Evolutionary conservation across 805 yeast species (phyloP).

Genomic region (Candida succiphila): DNA sequence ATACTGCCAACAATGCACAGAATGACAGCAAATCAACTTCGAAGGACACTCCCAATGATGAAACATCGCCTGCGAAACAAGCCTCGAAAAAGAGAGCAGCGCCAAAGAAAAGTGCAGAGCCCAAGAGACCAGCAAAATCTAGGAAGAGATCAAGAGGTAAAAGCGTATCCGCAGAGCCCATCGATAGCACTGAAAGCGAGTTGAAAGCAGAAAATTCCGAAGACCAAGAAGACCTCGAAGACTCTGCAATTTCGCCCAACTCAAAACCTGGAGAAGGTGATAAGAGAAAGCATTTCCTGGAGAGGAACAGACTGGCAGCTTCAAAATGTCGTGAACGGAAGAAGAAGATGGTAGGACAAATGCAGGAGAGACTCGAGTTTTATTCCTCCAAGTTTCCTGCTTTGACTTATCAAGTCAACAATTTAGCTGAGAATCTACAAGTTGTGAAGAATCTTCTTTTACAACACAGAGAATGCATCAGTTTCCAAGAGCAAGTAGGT

Average conservation of each 20-base stretch:
- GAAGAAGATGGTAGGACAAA: constrained; percentile 74
- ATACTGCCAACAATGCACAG: not conserved
- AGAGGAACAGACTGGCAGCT: constrained; percentile 91
- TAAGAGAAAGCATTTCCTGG: constrained; percentile 74
- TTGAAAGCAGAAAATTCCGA: not conserved
- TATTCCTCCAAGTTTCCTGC: constrained; percentile 64
- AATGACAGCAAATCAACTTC: not conserved
- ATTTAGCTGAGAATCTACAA: constrained; percentile 47
- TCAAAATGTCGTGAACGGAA: constrained; percentile 94
- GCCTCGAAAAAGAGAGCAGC: not conserved
- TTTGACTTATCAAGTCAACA: constrained; percentile 46
- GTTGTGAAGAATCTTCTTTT: constrained; percentile 35
- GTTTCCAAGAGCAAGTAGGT: constrained; percentile 32
- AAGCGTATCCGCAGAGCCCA: no score
- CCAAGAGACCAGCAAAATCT: constrained; percentile 1
- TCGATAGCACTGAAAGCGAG: not conserved
- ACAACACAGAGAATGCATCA: constrained; percentile 41
- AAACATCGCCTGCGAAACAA: constrained; percentile 2
- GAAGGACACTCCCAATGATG: not conserved
- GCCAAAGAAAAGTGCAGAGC: constrained; percentile 1
- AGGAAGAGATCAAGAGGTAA: constrained; percentile 1
- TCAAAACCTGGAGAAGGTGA: constrained; percentile 48
- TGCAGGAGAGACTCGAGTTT: constrained; percentile 70
- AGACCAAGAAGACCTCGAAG: not conserved
- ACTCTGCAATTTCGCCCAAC: constrained; percentile 20